Percentiles rank a stretch among this genome's conserved stretches.
Conservation (phyloP, 2,329 filamentous ascomycete genomes). For the Arachnomyces sp. region DNA sequence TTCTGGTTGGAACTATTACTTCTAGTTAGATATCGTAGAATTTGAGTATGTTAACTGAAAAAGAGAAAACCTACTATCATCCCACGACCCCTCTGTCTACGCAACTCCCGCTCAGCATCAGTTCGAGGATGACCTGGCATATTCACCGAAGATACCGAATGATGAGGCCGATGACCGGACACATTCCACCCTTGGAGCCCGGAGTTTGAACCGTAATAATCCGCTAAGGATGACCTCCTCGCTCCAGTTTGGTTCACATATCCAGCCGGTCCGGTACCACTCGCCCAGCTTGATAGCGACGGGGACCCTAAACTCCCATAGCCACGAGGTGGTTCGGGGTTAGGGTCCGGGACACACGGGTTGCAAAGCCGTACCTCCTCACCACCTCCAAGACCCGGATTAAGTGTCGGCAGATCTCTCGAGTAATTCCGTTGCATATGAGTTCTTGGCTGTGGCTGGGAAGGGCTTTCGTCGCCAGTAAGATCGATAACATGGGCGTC, state of each 20-base stretch:
- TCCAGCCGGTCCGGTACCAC: no score
- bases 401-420: conserved; percentile 25
- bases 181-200: conserved; percentile 6
- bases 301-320: conserved; percentile 13
- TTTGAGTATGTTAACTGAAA: background rate
- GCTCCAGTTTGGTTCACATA: no score
- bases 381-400: conserved; percentile 53
- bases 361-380: conserved; percentile 65
- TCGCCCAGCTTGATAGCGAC: no score
- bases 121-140: conserved; percentile 2
- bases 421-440: conserved; percentile 13
- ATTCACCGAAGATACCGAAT: conserved; percentile 17
- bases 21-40: background rate
- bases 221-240: no score
- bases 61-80: conserved; percentile 12
- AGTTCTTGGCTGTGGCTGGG: background rate
- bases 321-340: conserved; percentile 46
- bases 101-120: conserved; percentile 9
- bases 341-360: conserved; percentile 64
- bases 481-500: conserved; percentile 42
- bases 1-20: conserved; percentile 9
- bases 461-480: conserved; percentile 29
- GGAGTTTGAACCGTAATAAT: no score
- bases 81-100: conserved; percentile 12
- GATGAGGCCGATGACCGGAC: conserved; percentile 20